These are phyloP conservation scores for Diospyros lotus DNA, from an alignment of 148 eudicot species.

Conservation along the genomic window DNA sequence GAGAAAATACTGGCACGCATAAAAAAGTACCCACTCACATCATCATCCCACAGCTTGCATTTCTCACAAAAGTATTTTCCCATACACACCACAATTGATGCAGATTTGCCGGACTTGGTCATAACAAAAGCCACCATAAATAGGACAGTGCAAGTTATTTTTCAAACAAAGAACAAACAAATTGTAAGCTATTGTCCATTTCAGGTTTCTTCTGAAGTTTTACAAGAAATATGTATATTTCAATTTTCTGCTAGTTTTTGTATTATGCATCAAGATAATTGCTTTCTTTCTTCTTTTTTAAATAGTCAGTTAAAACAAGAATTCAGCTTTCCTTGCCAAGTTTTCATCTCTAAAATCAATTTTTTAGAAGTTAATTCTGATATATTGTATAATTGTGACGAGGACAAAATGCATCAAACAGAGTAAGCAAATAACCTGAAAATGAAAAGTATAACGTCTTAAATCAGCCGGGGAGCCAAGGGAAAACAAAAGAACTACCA, in stretches of 20 bases:
- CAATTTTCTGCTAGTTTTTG: too few relatives aligned
- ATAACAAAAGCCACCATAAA: slow-evolving; percentile 12
- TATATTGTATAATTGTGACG: not conserved
- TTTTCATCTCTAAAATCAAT: too few relatives aligned
- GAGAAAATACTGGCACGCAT: not conserved
- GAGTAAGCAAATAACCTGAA: slow-evolving; percentile 77
- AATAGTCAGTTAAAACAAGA: too few relatives aligned
- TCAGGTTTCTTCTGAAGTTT: too few relatives aligned
- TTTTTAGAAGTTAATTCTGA: too few relatives aligned
- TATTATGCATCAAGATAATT: too few relatives aligned
- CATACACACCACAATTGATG: slow-evolving; percentile 87
- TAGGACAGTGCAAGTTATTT: too few relatives aligned
- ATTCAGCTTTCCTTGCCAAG: too few relatives aligned
- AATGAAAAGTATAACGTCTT: not conserved
- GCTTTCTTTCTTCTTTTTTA: too few relatives aligned
- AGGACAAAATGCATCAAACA: slow-evolving; percentile 24
- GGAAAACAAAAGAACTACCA: not conserved
- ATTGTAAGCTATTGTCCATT: too few relatives aligned
- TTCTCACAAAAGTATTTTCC: slow-evolving; percentile 70
- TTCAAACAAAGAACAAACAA: too few relatives aligned
- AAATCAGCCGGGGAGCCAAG: not conserved
- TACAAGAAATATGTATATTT: too few relatives aligned
- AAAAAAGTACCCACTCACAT: slow-evolving; percentile 45
- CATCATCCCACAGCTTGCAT: slow-evolving; percentile 86
- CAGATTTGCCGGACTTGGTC: slow-evolving; percentile 70